Conservation (phyloP, 345 rosid genomes). For the Lumnitzera littorea region DNA sequence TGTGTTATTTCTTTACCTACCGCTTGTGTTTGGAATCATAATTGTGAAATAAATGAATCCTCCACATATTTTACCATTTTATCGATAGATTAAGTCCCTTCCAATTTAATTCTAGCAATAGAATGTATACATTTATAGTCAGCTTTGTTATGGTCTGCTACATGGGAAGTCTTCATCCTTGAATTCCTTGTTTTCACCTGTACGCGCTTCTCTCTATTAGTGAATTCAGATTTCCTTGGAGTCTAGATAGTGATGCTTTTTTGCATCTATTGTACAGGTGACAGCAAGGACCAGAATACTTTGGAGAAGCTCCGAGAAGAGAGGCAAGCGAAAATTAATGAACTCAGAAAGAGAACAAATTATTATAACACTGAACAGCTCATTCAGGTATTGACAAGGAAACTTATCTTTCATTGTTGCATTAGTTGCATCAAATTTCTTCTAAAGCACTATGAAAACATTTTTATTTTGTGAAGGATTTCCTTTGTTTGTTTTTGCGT, state of each 20-base stretch:
- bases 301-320: constrained; percentile 73
- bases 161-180: too few relatives aligned
- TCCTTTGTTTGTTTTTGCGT: background rate
- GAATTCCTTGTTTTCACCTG: too few relatives aligned
- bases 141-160: too few relatives aligned
- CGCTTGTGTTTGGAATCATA: too few relatives aligned
- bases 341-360: constrained; percentile 81
- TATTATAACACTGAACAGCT: constrained; percentile 78
- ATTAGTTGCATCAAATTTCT: background rate
- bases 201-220: too few relatives aligned
- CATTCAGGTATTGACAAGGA: constrained; percentile 49
- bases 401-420: background rate
- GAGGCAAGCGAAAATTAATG: constrained; percentile 77
- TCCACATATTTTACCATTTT: too few relatives aligned
- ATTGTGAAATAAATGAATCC: too few relatives aligned
- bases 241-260: background rate
- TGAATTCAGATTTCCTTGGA: too few relatives aligned
- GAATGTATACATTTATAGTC: too few relatives aligned
- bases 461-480: background rate
- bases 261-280: constrained; percentile 33
- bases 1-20: too few relatives aligned
- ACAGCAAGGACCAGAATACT: constrained; percentile 62
- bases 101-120: too few relatives aligned
- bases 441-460: background rate
- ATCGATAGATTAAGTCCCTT: too few relatives aligned